Evolutionary conservation across 257 asterid genomes (phyloP).

Genomic region (Rhazya stricta): DNA sequence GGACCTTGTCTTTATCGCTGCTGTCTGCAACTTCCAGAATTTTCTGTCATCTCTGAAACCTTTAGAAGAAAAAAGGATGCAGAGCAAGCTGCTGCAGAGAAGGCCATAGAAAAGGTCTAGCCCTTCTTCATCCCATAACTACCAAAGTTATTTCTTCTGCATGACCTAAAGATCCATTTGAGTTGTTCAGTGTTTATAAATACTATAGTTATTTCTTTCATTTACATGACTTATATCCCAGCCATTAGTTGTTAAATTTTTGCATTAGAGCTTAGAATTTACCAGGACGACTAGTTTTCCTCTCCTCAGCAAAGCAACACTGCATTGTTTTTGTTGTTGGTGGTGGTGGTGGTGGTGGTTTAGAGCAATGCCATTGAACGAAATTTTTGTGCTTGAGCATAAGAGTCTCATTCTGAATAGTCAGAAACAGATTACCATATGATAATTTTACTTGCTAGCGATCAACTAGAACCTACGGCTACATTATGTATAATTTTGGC

Average conservation of each 20-base stretch:
- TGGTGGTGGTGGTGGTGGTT: background rate
- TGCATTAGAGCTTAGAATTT: background rate
- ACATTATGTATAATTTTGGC: background rate
- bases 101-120: constrained; percentile 76
- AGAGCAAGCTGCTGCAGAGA: constrained; percentile 90
- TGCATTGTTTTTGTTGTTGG: background rate
- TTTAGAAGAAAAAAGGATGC: constrained; percentile 77
- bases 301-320: background rate
- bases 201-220: background rate
- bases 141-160: background rate
- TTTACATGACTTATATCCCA: background rate
- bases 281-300: background rate
- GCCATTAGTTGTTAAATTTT: background rate
- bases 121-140: constrained; percentile 3
- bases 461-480: background rate
- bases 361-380: background rate
- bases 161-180: background rate
- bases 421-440: background rate
- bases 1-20: constrained; percentile 72
- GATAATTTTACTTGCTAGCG: background rate
- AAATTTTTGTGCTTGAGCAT: background rate
- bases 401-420: background rate
- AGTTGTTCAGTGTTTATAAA: background rate
- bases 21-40: constrained; percentile 67
- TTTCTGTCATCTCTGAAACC: constrained; percentile 57